Evolutionary conservation across 192 early-diverging fungal genomes (phyloP), one percentile per base, ranked within the genome.

Genomic region (Rhizophagus prolifer): DNA sequence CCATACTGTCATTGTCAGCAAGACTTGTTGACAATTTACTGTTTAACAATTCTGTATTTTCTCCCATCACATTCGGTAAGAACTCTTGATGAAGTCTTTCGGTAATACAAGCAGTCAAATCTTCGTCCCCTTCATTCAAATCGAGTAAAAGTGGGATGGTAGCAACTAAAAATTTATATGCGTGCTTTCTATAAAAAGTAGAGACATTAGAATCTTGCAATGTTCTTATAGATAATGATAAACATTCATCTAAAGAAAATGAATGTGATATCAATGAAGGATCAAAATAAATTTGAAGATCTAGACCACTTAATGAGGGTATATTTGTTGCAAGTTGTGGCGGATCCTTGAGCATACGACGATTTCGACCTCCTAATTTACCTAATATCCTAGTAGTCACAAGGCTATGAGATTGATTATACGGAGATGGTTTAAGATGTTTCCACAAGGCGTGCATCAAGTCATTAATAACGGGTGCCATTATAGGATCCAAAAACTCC

Each of bases 311-410:
- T 65, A 91, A 86, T 10, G 82, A 79, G 36, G 83, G 84, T 13
- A 78, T 63, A 10, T 80, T 75, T 60, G 81, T 81, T 28, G 79
- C 67, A 36, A 92, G 81, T 46, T 85, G 83, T 46, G 89, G 88
- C 21, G 92, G 90, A 47, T 90, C 91, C 68, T 90, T 89, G 25
- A 98, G 82, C 86, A 95, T 90, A 41, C 94, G 85, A 60, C 97
- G 88, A 82, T 99, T 99, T 30, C 96, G 85, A 2, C 98, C 98
- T n/a, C 98, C 98, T 36, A 99, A 89, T 81, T 99, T 98, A 10
- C 98, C 98, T 1, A 99, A 84, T 66, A 99, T 98, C 19, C 95
- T 86, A 75, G 95, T 91, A 4, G 97, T 93, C 4, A 92, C 91
- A 74, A 94, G 90, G 38, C 92, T 93, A 75, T 97, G 95, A 12